Conservation (phyloP, 306 rosid genomes). For the Canavalia gladiata region DNA sequence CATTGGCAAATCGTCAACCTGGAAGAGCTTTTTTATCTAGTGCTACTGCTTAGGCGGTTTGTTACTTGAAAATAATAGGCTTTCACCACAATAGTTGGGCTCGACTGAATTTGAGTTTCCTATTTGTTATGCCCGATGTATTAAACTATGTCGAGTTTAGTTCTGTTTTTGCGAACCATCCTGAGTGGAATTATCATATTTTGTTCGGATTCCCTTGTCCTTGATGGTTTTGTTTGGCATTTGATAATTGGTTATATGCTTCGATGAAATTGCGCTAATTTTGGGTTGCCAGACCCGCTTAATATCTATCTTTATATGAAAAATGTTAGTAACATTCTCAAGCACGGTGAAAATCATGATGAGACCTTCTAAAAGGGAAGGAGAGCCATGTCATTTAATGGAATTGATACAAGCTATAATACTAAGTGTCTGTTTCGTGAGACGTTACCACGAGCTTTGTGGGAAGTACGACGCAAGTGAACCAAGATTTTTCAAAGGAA, state of each 20-base stretch:
- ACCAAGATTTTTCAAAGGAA: no score
- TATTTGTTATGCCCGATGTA: constrained; percentile 3
- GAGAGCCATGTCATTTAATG: no score
- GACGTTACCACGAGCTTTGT: no score
- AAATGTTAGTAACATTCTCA: no score
- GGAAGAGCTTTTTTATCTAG: constrained; percentile 58
- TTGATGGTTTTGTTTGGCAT: neutral
- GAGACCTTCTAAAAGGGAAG: no score
- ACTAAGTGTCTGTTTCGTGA: no score
- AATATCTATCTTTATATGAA: no score
- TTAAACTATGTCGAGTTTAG: constrained; percentile 34
- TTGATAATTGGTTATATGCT: neutral
- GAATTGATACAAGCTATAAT: no score
- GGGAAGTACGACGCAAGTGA: no score
- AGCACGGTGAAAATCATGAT: no score
- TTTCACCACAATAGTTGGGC: neutral
- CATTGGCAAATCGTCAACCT: constrained; percentile 65
- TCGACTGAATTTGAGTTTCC: constrained; percentile 13
- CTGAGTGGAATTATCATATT: constrained; percentile 32
- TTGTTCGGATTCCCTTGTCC: neutral
- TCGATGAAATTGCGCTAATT: no score
- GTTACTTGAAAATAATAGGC: neutral
- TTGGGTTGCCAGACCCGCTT: no score
- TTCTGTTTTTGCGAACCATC: neutral
- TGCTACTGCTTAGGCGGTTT: constrained; percentile 49